Evolutionary conservation across 495 filamentous ascomycete species (phyloP).

Genomic region (Penicillium arizonense): DNA sequence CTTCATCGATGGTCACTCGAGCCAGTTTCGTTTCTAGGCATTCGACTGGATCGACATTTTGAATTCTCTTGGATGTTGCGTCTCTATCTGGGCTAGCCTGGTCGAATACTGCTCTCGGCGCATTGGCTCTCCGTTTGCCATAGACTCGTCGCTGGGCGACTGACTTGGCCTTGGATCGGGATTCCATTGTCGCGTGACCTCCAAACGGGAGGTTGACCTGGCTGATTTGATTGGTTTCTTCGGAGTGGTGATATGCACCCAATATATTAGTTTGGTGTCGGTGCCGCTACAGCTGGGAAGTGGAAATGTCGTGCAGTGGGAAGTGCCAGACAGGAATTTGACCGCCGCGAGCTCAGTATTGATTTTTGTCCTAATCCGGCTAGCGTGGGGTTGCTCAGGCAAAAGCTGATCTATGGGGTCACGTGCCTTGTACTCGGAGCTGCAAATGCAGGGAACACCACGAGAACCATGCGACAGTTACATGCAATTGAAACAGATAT

Average conservation of each 20-base stretch:
- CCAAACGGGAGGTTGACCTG: slow-evolving; percentile 3
- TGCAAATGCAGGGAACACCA: no score
- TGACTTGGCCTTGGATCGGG: slow-evolving; percentile 17
- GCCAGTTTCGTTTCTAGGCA: slow-evolving; percentile 34
- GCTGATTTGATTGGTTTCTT: slow-evolving; percentile 3
- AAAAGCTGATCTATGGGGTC: not conserved
- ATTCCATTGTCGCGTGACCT: slow-evolving; percentile 19
- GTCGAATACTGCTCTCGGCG: slow-evolving; percentile 42
- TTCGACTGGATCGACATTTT: slow-evolving; percentile 22
- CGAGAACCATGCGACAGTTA: no score
- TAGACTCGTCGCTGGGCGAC: slow-evolving; percentile 38
- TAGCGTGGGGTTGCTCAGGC: slow-evolving; percentile 28
- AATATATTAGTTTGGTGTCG: not conserved
- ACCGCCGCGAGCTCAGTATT: slow-evolving; percentile 15
- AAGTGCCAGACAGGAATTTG: not conserved
- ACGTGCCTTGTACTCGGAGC: not conserved
- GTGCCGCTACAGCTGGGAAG: not conserved
- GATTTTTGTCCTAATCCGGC: slow-evolving; percentile 26
- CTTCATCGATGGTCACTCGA: slow-evolving; percentile 29
- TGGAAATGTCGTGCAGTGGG: not conserved
- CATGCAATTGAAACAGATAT: no score
- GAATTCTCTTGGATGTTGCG: slow-evolving; percentile 2
- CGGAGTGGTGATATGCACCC: not conserved
- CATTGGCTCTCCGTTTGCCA: slow-evolving; percentile 41
- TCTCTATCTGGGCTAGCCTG: slow-evolving; percentile 33